Evolutionary conservation across 345 rosid species (phyloP).

Genomic region (Brassica cretica): DNA sequence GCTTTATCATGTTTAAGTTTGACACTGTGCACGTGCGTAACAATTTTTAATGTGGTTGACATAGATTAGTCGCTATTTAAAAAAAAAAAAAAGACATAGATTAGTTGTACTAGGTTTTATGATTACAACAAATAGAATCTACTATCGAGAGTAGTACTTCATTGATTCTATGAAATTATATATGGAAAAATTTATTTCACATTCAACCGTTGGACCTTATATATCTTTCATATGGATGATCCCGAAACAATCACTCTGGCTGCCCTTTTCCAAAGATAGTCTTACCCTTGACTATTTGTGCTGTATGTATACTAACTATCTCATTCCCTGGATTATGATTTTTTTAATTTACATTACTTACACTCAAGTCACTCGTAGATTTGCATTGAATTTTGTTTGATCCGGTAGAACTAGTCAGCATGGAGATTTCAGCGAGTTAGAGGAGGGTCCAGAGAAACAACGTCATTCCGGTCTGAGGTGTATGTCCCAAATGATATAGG

Average conservation of each 20-base stretch:
- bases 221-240: neutral
- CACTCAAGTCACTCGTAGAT: neutral
- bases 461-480: too few relatives aligned
- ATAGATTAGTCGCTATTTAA: too few relatives aligned
- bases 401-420: too few relatives aligned
- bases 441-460: too few relatives aligned
- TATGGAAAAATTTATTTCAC: too few relatives aligned
- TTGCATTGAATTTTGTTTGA: too few relatives aligned
- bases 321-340: neutral
- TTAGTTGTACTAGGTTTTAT: neutral
- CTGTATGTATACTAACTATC: neutral
- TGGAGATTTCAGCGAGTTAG: too few relatives aligned
- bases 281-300: neutral
- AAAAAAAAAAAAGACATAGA: neutral
- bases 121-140: neutral
- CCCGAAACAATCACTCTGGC: neutral
- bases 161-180: neutral
- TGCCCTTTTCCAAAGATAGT: neutral
- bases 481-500: too few relatives aligned
- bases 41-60: neutral
- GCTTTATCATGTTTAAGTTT: neutral
- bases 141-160: neutral
- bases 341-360: too few relatives aligned
- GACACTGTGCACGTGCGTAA: neutral
- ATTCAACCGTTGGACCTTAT: neutral